These are phyloP conservation scores for Glebionis coronaria DNA, from an alignment of 129 eudicot genomes.

Conservation along the genomic window DNA sequence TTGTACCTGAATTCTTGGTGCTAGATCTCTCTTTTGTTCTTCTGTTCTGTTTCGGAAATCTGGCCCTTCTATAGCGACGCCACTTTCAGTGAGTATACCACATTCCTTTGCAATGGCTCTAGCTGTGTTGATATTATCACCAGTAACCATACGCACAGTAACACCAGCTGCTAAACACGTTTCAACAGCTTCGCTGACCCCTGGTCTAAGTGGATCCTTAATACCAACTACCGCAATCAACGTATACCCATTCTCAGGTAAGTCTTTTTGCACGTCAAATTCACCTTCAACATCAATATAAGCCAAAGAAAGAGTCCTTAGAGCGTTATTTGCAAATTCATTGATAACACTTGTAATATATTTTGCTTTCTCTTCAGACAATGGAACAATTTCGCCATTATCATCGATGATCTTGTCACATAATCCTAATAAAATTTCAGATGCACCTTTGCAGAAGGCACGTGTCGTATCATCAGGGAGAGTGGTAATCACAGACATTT, in stretches of 20 bases:
- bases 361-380: slow-evolving; percentile 47
- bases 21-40: slow-evolving; percentile 44
- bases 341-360: slow-evolving; percentile 49
- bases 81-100: slow-evolving; percentile 65
- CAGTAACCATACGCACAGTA: slow-evolving; percentile 93
- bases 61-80: slow-evolving; percentile 83
- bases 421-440: slow-evolving; percentile 68
- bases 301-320: slow-evolving; percentile 92
- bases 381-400: slow-evolving; percentile 43
- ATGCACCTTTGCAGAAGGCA: slow-evolving; percentile 92
- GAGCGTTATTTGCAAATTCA: slow-evolving; percentile 61
- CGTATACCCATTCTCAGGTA: slow-evolving; percentile 76
- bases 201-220: slow-evolving; percentile 94
- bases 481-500: slow-evolving; percentile 72
- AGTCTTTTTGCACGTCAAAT: slow-evolving; percentile 23
- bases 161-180: slow-evolving; percentile 85
- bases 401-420: slow-evolving; percentile 57
- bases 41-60: slow-evolving; percentile 53
- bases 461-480: slow-evolving; percentile 56
- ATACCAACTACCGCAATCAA: slow-evolving; percentile 81
- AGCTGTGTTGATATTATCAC: slow-evolving; percentile 91
- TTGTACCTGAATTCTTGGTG: slow-evolving; percentile 72
- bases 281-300: slow-evolving; percentile 47
- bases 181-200: slow-evolving; percentile 71
- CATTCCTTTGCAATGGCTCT: slow-evolving; percentile 95